Conservation (phyloP, 352 stramenopile species). For the Phytophthora palmivora region DNA sequence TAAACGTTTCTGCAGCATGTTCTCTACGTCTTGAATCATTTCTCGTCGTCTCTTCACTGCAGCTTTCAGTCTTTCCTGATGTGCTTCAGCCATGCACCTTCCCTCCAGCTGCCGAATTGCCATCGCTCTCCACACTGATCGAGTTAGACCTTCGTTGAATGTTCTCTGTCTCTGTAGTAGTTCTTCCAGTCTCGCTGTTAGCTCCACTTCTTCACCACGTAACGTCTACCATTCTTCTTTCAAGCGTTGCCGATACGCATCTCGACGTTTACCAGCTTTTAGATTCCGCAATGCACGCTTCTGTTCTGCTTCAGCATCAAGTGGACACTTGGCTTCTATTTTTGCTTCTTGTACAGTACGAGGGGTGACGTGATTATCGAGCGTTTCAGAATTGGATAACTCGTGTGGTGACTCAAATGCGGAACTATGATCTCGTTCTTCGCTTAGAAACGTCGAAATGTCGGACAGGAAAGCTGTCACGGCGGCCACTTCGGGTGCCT, state of each 20-base stretch:
- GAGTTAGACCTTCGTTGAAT: not conserved
- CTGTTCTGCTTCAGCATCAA: slow-evolving; percentile 13
- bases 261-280: slow-evolving; percentile 26
- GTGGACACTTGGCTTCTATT: slow-evolving; percentile 6
- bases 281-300: slow-evolving; percentile 23
- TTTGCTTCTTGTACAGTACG: not conserved
- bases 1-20: slow-evolving; percentile 13
- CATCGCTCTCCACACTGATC: slow-evolving; percentile 20
- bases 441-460: slow-evolving; percentile 23
- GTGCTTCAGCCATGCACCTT: slow-evolving; percentile 7
- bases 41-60: slow-evolving; percentile 21
- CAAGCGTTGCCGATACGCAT: slow-evolving; percentile 23
- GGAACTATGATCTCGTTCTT: slow-evolving; percentile 3
- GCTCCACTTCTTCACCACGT: slow-evolving; percentile 21
- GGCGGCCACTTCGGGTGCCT: slow-evolving; percentile 9
- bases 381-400: slow-evolving; percentile 10
- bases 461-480: slow-evolving; percentile 33
- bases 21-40: slow-evolving; percentile 22
- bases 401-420: not conserved
- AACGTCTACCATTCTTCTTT: slow-evolving; percentile 28
- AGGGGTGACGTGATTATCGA: not conserved
- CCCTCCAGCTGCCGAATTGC: slow-evolving; percentile 27
- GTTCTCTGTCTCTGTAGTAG: slow-evolving; percentile 1
- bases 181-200: slow-evolving; percentile 16
- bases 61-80: slow-evolving; percentile 22